These are phyloP conservation scores for Monosporascus sp. DNA, from an alignment of 2,329 filamentous ascomycete genomes.

Conservation along the genomic window DNA sequence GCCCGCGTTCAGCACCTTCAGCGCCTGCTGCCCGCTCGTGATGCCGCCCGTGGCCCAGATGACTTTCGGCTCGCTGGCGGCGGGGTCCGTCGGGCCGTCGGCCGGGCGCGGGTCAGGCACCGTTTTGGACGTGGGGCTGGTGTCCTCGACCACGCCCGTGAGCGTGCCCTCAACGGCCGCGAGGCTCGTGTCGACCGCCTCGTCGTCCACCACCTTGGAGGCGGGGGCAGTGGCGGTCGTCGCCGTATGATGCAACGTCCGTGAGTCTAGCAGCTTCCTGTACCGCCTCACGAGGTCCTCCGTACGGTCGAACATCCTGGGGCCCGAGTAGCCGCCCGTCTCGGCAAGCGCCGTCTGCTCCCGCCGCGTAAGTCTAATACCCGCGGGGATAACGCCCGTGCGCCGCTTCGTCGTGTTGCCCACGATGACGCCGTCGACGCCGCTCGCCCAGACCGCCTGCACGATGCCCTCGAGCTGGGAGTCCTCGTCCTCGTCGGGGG, in stretches of 20 bases:
- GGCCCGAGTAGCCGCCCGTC: slow-evolving; percentile 85
- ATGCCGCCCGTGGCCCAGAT: slow-evolving; percentile 95
- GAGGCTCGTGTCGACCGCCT: slow-evolving; percentile 28
- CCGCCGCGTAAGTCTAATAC: slow-evolving; percentile 56
- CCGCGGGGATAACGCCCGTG: slow-evolving; percentile 62
- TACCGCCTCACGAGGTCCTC: slow-evolving; percentile 75
- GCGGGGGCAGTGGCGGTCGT: slow-evolving; percentile 2
- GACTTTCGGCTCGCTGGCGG: slow-evolving; percentile 54
- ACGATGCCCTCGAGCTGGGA: slow-evolving; percentile 84
- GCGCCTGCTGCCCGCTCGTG: slow-evolving; percentile 78
- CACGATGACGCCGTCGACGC: slow-evolving; percentile 92
- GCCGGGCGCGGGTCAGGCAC: slow-evolving; percentile 26
- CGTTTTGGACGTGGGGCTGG: slow-evolving; percentile 31
- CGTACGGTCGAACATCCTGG: slow-evolving; percentile 79
- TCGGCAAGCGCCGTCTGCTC: slow-evolving; percentile 68
- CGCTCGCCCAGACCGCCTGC: slow-evolving; percentile 73
- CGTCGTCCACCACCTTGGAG: slow-evolving; percentile 23
- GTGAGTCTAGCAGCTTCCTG: slow-evolving; percentile 59
- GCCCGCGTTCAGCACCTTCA: slow-evolving; percentile 77
- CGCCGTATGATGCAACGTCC: slow-evolving; percentile 32
- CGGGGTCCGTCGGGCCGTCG: slow-evolving; percentile 1
- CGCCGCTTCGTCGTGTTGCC: slow-evolving; percentile 93
- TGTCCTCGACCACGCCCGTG: slow-evolving; percentile 22
- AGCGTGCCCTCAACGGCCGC: slow-evolving; percentile 30
- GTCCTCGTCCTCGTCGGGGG: slow-evolving; percentile 85